Evolutionary conservation across 2,329 filamentous ascomycete genomes (phyloP), one percentile per base, ranked within the genome.

Genomic region (Penicillium corylophilum): DNA sequence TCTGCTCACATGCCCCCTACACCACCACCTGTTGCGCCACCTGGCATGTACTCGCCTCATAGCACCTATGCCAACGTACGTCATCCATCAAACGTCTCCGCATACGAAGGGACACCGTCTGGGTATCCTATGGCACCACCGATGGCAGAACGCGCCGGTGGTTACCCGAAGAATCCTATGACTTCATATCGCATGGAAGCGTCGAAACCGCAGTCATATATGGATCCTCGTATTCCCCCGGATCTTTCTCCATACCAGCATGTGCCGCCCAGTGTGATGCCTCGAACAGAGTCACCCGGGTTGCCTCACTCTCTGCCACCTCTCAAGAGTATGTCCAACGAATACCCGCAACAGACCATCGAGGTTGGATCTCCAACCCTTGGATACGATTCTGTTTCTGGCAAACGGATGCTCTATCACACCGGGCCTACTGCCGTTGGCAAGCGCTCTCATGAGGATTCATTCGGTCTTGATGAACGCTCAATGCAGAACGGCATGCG

Each of bases 401-500:
- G 55, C 16, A 69, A 65, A 52, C 59, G 62, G 20, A 60, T 68
- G 54, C 55, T 69, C 1, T 72, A 68, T 51, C 64, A 69, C n/a
- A 66, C 65, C 0, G 65, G 63, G 15, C 53, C 62, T 13, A 41
- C 39, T 3, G 50, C 57, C 13, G 47, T 65, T 31, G 49, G 64
- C 24, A 74, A 74, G 46, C 67, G 72, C 18, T 63, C 63, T 0
- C 69, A 74, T 49, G 68, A 69, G 36, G 71, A 74, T 20, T 64
- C 69, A 1, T 74, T 74, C 49, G 71, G 71, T 45, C 64, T 64
- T 52, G 74, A 71, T 40, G 66, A 70, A 3, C 67, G 71, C 38
- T 63, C 73, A 1, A 68, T 78, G 24, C 64, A 71, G 54, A 75
- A 78, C 54, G 74, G 75, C 46, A 71, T 71, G 68, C 72, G 76